Conservation (phyloP, 2,329 filamentous ascomycete genomes). For the Dactylellina haptotyla region DNA sequence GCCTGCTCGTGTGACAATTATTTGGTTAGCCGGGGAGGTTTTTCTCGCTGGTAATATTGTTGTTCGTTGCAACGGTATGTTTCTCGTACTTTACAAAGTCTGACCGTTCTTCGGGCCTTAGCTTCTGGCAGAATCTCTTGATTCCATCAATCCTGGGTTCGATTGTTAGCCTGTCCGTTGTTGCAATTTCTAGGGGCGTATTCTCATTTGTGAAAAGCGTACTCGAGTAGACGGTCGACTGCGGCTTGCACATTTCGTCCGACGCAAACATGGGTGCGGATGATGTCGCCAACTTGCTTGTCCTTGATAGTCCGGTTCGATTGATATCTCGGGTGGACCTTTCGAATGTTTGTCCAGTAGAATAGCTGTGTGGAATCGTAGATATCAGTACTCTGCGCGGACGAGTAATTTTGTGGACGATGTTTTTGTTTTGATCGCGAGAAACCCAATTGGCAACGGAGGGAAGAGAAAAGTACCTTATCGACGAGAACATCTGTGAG, state of each 20-base stretch:
- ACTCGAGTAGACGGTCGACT: constrained; percentile 56
- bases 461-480: constrained; percentile 73
- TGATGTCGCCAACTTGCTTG: constrained; percentile 70
- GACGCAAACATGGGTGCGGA: constrained; percentile 64
- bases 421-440: constrained; percentile 48
- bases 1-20: constrained; percentile 60
- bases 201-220: too few species aligned
- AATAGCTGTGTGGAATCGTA: constrained; percentile 73
- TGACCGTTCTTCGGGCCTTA: constrained; percentile 61
- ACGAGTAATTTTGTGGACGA: not conserved
- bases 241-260: constrained; percentile 55
- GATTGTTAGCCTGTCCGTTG: not conserved
- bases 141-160: constrained; percentile 55
- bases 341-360: constrained; percentile 96
- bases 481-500: constrained; percentile 94
- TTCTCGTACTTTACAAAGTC: constrained; percentile 68
- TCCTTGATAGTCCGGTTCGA: constrained; percentile 80
- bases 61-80: not conserved
- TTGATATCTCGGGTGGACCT: constrained; percentile 88
- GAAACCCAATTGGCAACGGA: constrained; percentile 31
- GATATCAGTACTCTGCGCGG: constrained; percentile 13
- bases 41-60: too few species aligned
- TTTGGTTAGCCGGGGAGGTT: not conserved
- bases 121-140: constrained; percentile 47
- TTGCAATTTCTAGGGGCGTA: not conserved